Base-by-base conservation (phyloP, 345 rosid species). In the Tarenaya hassleriana region DNA sequence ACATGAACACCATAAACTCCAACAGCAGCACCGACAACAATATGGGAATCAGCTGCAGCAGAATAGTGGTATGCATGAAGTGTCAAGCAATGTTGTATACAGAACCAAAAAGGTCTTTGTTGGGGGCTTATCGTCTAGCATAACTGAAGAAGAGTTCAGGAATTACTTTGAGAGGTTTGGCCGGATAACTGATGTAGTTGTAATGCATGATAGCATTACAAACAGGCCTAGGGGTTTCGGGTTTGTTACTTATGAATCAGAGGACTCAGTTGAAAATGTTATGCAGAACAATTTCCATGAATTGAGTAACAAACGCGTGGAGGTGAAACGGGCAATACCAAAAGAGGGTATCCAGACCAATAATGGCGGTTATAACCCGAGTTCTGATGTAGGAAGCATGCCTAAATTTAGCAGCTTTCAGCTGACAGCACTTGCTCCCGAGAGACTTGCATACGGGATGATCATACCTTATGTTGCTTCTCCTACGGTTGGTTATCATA, bases 181-280 rank as follows among this genome's bases (percentile, higher is more conserved):
- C n/a, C 51, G 62, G 69, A 83, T 69, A 16, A 72, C 75, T 1
- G 97, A 89, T 66, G 94, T 79, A 0, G 94, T 89, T 56, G 88
- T 89, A 54, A 86, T 89, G 90, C 79, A 81, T 24, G 97, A 86
- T 43, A 76, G 73, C 67, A 50, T 35, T 33, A 79, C 85, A 4
- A 76, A 79, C 64, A 76, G 82, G 52, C 94, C 94, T 16, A 77
- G 95, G 63, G 97, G 97, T 8, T 86, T 89, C 19, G 97, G 97
- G 16, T 83, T 86, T 66, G 80, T 89, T 48, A 86, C 95, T 4
- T 86, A 63, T 58, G 88, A 81, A 20, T 75, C 77, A 0, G 95
- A 81, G 64, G 81, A 86, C 50, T 73, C 94, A 15, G 94, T 75
- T 21, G 86, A 78, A 34, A 68, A 67, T 59, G 95, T 77, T 34